Conservation (phyloP, 495 filamentous ascomycete genomes). For the Penicillium roqueforti region DNA sequence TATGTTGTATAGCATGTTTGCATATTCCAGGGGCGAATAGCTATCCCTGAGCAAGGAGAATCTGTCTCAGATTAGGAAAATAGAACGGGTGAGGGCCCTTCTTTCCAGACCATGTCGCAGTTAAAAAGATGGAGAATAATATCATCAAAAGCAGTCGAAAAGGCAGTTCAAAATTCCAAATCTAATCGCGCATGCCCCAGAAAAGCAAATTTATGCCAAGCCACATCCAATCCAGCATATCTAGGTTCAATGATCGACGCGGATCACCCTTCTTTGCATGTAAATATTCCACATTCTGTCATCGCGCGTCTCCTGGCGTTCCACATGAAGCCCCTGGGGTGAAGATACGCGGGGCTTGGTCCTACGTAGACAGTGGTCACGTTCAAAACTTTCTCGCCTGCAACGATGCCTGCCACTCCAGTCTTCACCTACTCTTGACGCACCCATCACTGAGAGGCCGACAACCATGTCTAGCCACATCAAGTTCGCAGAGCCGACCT, state of each 20-base stretch:
- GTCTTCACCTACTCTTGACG: constrained; percentile 17
- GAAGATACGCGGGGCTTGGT: constrained; percentile 27
- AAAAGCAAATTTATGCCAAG: constrained; percentile 20
- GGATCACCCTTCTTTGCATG: constrained; percentile 20
- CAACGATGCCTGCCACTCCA: constrained; percentile 18
- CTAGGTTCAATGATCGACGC: constrained; percentile 31
- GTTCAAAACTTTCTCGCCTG: constrained; percentile 21
- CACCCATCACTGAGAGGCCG: constrained; percentile 9
- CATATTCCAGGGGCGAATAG: background rate
- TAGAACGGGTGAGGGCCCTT: background rate
- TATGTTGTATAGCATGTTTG: background rate
- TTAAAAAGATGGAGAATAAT: background rate
- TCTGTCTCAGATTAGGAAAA: background rate
- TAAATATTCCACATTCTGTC: constrained; percentile 32
- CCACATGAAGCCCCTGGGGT: constrained; percentile 27
- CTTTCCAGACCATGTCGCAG: background rate
- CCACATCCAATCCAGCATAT: constrained; percentile 11
- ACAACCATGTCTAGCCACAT: constrained; percentile 22
- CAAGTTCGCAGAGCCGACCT: constrained; percentile 23
- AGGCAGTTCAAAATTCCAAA: background rate
- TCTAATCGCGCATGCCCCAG: background rate
- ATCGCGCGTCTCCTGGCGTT: constrained; percentile 30
- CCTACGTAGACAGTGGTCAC: constrained; percentile 19
- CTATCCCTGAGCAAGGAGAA: constrained; percentile 2
- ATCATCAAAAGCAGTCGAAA: background rate